Evolutionary conservation across 306 rosid species (phyloP), one percentile per base, ranked within the genome.

Genomic region (Arachis stenosperma): DNA sequence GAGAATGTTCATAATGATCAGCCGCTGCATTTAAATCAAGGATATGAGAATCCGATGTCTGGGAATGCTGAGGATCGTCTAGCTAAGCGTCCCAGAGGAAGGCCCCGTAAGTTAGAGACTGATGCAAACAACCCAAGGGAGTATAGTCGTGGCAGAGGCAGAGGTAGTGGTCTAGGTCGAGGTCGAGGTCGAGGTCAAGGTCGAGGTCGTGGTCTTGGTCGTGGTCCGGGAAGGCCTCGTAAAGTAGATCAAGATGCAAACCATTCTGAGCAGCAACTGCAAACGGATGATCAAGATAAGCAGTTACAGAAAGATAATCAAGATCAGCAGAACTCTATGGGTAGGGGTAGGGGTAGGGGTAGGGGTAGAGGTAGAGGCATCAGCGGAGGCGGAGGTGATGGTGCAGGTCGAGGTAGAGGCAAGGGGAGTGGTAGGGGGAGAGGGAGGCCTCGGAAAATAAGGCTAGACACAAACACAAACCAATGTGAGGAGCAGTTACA

Each of bases 81-180:
- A 44, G 56, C 40, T 62, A 80, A 69, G 61, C 68, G 63, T 54
- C 42, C 51, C 6, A 54, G 77, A 75, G 84, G 77, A 40, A 75
- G 77, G 68, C 80, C 81, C 66, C 57, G 13, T 72, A 71, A 75
- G 42, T 10, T 46, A 51, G 39, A 58, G 42, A 52, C 69, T 44
- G 68, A 4, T 60, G 9, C 36, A 69, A 65, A 65, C 46, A 4
- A 0, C 40, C 29, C 64, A 69, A 50, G 53, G 69, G 50, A 15
- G 59, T 11, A 6, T 59, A 29, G 39, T 2, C 2, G 29, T 4
- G 58, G 70, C 17, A 36, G 46, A 61, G 74, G 48, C 42, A 6
- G 53, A 10, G 64, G 74, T 22, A 56, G 67, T 1, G 37, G 37
- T 33, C 37, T 33, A 2, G 37, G 37, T 33, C 37, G 37, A 4